These are phyloP conservation scores for Pseudogymnoascus sp. DNA, from an alignment of 2,329 filamentous ascomycete species.

Conservation along the genomic window DNA sequence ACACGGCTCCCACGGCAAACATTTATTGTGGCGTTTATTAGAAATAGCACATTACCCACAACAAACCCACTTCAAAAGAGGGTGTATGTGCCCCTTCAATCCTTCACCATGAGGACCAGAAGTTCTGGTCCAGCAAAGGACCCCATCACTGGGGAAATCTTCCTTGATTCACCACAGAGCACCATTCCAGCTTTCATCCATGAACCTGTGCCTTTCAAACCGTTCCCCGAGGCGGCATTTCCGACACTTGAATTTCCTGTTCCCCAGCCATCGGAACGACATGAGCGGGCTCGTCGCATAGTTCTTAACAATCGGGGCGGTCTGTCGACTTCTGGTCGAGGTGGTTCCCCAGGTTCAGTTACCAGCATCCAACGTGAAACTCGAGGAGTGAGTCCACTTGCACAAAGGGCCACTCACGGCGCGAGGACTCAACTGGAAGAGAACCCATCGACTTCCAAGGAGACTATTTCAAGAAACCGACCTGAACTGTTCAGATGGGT, in stretches of 20 bases:
- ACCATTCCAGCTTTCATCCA: background rate
- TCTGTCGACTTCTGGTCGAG: background rate
- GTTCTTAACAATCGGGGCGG: background rate
- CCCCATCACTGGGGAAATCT: background rate
- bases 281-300: background rate
- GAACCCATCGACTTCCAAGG: background rate
- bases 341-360: background rate
- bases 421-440: background rate
- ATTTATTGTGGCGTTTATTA: background rate
- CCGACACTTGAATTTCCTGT: conserved; percentile 2
- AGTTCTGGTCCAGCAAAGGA: conserved; percentile 7
- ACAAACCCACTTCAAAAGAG: background rate
- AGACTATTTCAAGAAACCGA: background rate
- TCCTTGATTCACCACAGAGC: background rate
- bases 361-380: background rate
- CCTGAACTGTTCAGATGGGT: background rate
- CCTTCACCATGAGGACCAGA: background rate
- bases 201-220: background rate
- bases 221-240: background rate
- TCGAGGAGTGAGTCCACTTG: background rate
- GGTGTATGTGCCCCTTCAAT: background rate
- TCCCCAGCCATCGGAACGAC: background rate
- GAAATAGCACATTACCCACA: background rate
- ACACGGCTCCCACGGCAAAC: background rate
- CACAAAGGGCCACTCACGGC: background rate